These are phyloP conservation scores for Saccharomyces hybrid DNA, from an alignment of 1,139 yeast genomes.

Conservation along the genomic window DNA sequence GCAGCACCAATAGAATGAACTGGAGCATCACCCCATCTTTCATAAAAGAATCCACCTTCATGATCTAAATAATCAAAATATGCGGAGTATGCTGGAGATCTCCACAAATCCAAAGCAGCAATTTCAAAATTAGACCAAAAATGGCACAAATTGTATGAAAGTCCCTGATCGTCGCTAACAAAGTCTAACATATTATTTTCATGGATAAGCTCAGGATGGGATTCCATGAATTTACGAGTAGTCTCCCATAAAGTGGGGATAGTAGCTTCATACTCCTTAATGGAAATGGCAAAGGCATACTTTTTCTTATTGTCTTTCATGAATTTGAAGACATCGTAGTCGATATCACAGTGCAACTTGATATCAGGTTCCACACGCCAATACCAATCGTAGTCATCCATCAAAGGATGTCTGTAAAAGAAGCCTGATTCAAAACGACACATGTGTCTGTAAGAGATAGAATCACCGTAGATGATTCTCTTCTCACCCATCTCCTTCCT, in stretches of 20 bases:
- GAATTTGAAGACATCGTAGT: conserved; percentile 56
- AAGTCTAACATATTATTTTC: conserved; percentile 58
- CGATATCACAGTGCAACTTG: conserved; percentile 54
- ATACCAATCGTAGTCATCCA: conserved; percentile 57
- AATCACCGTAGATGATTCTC: conserved; percentile 52
- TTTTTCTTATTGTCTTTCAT: conserved; percentile 54
- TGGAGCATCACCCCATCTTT: conserved; percentile 96
- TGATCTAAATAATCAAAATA: conserved; percentile 67
- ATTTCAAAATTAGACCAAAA: conserved; percentile 93
- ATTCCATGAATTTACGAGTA: conserved; percentile 44
- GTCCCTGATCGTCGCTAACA: conserved; percentile 58
- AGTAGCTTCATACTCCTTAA: conserved; percentile 51
- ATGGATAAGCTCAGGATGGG: conserved; percentile 38
- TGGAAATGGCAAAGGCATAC: conserved; percentile 58
- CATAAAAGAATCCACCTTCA: conserved; percentile 85
- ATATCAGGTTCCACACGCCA: conserved; percentile 75
- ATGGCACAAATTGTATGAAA: conserved; percentile 71
- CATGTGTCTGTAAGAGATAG: conserved; percentile 61
- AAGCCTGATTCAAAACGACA: conserved; percentile 70
- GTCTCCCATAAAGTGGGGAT: conserved; percentile 57
- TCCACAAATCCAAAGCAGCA: conserved; percentile 70
- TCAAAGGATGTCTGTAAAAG: conserved; percentile 52
- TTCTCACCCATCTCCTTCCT: conserved; percentile 44
- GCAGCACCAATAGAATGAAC: conserved; percentile 81
- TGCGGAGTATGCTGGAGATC: conserved; percentile 54